Percentiles rank a stretch among this genome's conserved stretches.
phyloP scores from a whole-genome alignment of 1,284 basidiomycete genomes.

The Bondarzewia mesenterica region DNA sequence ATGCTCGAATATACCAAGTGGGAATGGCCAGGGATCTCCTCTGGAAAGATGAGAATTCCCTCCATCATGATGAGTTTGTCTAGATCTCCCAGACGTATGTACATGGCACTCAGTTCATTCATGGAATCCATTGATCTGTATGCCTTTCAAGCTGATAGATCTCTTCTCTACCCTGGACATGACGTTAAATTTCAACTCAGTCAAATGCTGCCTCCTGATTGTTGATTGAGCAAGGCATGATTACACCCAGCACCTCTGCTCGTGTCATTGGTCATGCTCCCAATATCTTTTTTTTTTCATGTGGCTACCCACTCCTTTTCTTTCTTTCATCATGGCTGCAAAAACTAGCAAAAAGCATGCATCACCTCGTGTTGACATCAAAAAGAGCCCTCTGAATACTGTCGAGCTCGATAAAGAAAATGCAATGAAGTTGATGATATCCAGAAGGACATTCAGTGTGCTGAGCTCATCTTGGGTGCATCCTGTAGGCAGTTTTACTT shows the following conservation, averaged over 20 bases:
- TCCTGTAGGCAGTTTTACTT: conserved; percentile 12
- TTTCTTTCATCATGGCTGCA: conserved; percentile 10
- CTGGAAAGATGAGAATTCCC: conserved; percentile 71
- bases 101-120: background rate
- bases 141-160: conserved; percentile 57
- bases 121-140: conserved; percentile 10
- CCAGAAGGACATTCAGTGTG: conserved; percentile 58
- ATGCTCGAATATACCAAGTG: conserved; percentile 88
- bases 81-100: conserved; percentile 82
- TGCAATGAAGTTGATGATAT: conserved; percentile 52
- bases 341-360: conserved; percentile 59
- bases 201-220: conserved; percentile 69
- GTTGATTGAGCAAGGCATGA: no score
- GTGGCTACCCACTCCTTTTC: conserved; percentile 15
- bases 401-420: conserved; percentile 65
- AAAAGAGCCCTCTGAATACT: conserved; percentile 54
- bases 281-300: conserved; percentile 12
- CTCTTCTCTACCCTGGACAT: conserved; percentile 66
- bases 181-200: conserved; percentile 49
- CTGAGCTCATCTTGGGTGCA: conserved; percentile 65
- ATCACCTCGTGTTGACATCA: conserved; percentile 61
- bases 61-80: conserved; percentile 76
- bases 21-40: conserved; percentile 86
- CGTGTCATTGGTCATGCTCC: conserved; percentile 5
- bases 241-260: no score